Base-by-base conservation (phyloP, 2,329 filamentous ascomycete genomes). In the Curvularia hawaiiensis region DNA sequence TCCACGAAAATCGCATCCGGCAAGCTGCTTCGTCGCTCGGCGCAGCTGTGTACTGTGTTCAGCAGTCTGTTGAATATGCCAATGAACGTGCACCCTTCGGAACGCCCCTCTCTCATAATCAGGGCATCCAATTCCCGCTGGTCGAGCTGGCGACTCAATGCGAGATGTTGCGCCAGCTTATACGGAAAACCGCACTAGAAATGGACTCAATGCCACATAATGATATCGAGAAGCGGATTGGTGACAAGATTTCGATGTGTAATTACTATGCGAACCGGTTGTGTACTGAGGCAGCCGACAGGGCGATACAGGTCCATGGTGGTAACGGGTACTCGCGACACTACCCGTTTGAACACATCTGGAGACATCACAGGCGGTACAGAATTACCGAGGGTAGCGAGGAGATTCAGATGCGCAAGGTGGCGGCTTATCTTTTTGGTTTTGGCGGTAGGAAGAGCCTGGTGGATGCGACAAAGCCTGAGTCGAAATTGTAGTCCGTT, bases 391-490 rank as follows among this genome's bases (percentile, higher is more conserved):
- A 88, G 68, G 85, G 85, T 0, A 85, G 83, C 53, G 86, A 88
- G 69, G 85, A 88, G 76, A 86, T 88, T 50, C 85, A 88, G 73
- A 88, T 88, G 82, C 77, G 85, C n/a, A 87, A 87, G 73, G 80
- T 88, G 10, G 85, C 84, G 0, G 84, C 82, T 10, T 85, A 83
- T 72, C 61, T 86, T 43, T 86, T 87, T 69, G 84, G 82, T 0
- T 85, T 82, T 61, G 78, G 79, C 11, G 81, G 80, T 0, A 74
- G 78, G 51, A 78, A 77, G 60, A 80, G 78, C 30, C 47, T 74
- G 26, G 65, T 62, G 2, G 72, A 76, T 63, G 72, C 67, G 28
- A 74, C 71, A 39, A 69, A 63, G 41, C 56, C 64, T 53, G 68
- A 67, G 18, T 60, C 71, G n/a, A 75, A 75, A 54, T 33, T 75